Percentiles rank a stretch among this genome's conserved stretches.
Evolutionary conservation across 352 stramenopile species (phyloP).

Genomic region (Salisapilia sapeloensis): DNA sequence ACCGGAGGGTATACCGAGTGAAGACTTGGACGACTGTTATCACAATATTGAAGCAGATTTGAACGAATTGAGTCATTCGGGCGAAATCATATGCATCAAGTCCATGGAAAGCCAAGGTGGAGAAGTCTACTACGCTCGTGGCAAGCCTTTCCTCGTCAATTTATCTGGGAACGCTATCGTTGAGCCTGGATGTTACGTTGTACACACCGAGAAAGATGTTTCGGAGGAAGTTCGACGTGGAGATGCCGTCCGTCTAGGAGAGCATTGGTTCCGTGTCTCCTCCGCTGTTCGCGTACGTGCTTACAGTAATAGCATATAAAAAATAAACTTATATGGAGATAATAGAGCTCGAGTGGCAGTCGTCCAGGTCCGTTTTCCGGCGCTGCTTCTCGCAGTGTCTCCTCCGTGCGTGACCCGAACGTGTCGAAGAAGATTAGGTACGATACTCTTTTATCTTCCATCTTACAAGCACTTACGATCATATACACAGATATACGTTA

Average conservation of each 20-base stretch:
- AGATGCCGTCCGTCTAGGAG: constrained; percentile 50
- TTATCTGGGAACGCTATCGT: constrained; percentile 52
- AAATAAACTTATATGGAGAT: not conserved
- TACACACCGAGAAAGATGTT: constrained; percentile 43
- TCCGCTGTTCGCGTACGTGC: constrained; percentile 40
- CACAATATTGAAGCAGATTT: constrained; percentile 61
- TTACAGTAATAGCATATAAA: constrained; percentile 1
- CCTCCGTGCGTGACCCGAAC: constrained; percentile 59
- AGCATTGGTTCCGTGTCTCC: constrained; percentile 73
- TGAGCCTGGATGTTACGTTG: constrained; percentile 52
- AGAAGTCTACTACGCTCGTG: constrained; percentile 66
- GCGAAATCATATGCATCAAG: constrained; percentile 76
- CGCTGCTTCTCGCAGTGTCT: constrained; percentile 59
- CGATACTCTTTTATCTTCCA: too few species aligned
- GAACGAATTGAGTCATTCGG: constrained; percentile 44
- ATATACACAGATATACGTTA: constrained; percentile 35
- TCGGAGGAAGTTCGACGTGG: constrained; percentile 51
- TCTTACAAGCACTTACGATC: too few species aligned
- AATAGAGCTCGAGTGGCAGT: constrained; percentile 36
- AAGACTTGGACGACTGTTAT: constrained; percentile 76
- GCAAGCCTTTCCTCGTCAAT: constrained; percentile 46
- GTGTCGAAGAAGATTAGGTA: constrained; percentile 70
- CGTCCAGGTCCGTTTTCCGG: constrained; percentile 46
- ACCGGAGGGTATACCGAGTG: constrained; percentile 62
- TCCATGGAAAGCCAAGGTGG: constrained; percentile 57